Conservation (phyloP, 208 protist genomes). For the Leptomonas pyrrhocoris region DNA sequence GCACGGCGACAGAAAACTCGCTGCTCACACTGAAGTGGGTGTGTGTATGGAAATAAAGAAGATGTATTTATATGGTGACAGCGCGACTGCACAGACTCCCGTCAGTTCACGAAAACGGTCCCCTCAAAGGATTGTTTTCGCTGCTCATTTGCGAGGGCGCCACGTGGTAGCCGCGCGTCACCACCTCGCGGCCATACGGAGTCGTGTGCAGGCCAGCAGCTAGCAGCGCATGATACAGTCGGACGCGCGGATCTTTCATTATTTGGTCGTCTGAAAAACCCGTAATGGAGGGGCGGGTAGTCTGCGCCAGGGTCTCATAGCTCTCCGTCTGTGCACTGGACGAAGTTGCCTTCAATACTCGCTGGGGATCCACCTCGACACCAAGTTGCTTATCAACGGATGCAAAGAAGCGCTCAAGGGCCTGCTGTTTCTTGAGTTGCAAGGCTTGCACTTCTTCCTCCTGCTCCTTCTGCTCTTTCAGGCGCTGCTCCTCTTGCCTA, state of each 20-base stretch:
- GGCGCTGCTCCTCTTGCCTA: slow-evolving; percentile 49
- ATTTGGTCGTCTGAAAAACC: slow-evolving; percentile 81
- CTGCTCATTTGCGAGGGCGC: slow-evolving; percentile 71
- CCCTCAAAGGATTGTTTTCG: slow-evolving; percentile 72
- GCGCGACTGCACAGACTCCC: neutral
- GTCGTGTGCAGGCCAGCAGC: slow-evolving; percentile 81
- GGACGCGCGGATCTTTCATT: slow-evolving; percentile 83
- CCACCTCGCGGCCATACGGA: slow-evolving; percentile 74
- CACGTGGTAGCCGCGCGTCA: slow-evolving; percentile 60
- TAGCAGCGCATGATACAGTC: slow-evolving; percentile 75
- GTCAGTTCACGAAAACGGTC: slow-evolving; percentile 23
- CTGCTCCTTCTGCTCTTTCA: slow-evolving; percentile 26
- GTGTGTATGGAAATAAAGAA: neutral
- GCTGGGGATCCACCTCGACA: slow-evolving; percentile 58
- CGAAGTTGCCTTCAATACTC: slow-evolving; percentile 63
- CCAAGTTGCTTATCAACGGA: slow-evolving; percentile 64
- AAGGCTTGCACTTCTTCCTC: slow-evolving; percentile 55
- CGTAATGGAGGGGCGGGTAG: slow-evolving; percentile 23
- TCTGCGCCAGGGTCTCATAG: slow-evolving; percentile 53
- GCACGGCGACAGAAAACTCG: no score
- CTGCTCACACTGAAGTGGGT: neutral
- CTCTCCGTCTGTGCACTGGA: slow-evolving; percentile 56
- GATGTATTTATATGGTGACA: slow-evolving; percentile 6
- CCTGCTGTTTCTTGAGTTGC: slow-evolving; percentile 49
- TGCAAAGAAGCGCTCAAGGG: slow-evolving; percentile 75